Conservation (phyloP, 345 rosid genomes). For the Psidium friedrichsthalianum region DNA sequence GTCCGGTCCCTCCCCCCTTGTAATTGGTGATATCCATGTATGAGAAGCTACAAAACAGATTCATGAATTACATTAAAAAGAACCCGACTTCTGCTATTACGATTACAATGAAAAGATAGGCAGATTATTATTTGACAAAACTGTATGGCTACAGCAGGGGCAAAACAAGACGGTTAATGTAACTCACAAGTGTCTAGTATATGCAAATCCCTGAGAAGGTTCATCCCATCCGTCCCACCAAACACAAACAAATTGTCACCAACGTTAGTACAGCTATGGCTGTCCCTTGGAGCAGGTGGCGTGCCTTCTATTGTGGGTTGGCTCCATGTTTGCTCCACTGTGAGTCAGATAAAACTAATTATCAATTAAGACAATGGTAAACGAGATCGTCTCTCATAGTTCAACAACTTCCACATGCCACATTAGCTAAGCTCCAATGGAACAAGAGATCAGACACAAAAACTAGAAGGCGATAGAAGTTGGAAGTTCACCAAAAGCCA, state of each 20-base stretch:
- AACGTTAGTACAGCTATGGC: constrained; percentile 78
- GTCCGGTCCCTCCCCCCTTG: constrained; percentile 83
- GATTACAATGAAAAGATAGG: background rate
- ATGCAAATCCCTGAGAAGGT: constrained; percentile 69
- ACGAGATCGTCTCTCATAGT: no score
- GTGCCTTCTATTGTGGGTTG: constrained; percentile 57
- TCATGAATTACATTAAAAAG: background rate
- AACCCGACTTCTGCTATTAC: background rate
- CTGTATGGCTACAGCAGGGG: background rate
- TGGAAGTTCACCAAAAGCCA: no score
- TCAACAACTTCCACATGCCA: no score
- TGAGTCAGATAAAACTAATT: no score
- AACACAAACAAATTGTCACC: constrained; percentile 66
- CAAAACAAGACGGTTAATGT: background rate
- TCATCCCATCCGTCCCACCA: constrained; percentile 90
- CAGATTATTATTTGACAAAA: background rate
- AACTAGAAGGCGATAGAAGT: no score
- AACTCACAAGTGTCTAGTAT: constrained; percentile 74
- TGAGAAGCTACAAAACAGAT: constrained; percentile 45
- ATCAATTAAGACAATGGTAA: no score
- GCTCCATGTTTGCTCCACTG: no score
- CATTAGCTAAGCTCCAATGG: no score
- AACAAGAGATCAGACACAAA: no score
- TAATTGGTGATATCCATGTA: constrained; percentile 80
- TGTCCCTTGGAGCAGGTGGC: constrained; percentile 80